Percentiles rank a stretch among this genome's conserved stretches.
phyloP scores from a whole-genome alignment of 345 rosid genomes.

The Populus pruinosa region DNA sequence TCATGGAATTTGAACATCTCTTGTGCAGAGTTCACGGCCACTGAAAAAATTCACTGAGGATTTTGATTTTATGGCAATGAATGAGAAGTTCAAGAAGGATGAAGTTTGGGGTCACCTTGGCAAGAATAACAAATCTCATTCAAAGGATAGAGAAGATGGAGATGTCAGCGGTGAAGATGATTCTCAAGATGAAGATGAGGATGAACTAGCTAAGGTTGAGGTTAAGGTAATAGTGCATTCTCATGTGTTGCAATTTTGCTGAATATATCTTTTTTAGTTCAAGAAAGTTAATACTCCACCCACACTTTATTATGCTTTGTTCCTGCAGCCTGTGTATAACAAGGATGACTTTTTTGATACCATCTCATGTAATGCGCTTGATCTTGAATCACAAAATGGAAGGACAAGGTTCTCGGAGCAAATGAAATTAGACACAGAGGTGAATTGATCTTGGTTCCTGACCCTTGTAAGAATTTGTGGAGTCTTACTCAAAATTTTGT shows the following conservation, averaged over 20 bases:
- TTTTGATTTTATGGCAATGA: slow-evolving; percentile 88
- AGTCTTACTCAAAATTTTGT: not conserved
- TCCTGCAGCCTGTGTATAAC: slow-evolving; percentile 67
- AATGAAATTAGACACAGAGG: slow-evolving; percentile 86
- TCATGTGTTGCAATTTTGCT: not conserved
- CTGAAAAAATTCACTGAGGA: slow-evolving; percentile 79
- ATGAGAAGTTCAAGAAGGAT: slow-evolving; percentile 92
- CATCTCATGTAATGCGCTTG: slow-evolving; percentile 54
- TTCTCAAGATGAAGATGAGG: slow-evolving; percentile 41
- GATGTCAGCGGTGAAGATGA: slow-evolving; percentile 53
- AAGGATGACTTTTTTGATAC: slow-evolving; percentile 94
- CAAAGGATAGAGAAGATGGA: slow-evolving; percentile 31
- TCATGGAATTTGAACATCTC: not conserved
- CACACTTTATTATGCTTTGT: not conserved
- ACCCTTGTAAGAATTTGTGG: not conserved
- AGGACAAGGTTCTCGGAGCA: slow-evolving; percentile 85
- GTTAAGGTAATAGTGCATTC: slow-evolving; percentile 36
- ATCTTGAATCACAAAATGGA: slow-evolving; percentile 52
- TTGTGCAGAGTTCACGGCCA: slow-evolving; percentile 44
- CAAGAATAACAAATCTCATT: slow-evolving; percentile 45
- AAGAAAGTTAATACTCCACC: not conserved
- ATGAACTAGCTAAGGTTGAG: slow-evolving; percentile 45
- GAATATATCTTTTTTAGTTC: not conserved
- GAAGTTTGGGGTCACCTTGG: slow-evolving; percentile 98
- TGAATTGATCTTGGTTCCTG: slow-evolving; percentile 4